These are phyloP conservation scores for Malbranchea zuffiana DNA, from an alignment of 2,329 filamentous ascomycete species.

Conservation along the genomic window DNA sequence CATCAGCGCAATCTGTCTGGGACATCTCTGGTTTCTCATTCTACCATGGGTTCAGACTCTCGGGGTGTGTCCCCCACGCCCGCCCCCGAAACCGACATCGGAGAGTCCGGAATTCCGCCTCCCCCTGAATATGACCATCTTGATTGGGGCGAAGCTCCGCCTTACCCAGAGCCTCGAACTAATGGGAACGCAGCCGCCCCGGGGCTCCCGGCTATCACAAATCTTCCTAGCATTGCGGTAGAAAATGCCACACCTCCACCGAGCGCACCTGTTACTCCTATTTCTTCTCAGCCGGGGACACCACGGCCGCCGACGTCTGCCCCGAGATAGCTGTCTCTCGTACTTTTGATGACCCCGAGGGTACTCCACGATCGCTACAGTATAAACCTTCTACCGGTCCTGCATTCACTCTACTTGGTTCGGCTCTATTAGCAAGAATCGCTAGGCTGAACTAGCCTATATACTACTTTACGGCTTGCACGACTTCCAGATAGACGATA, in stretches of 20 bases:
- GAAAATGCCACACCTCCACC: constrained; percentile 17
- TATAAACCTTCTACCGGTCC: too few species aligned
- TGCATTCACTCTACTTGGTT: too few species aligned
- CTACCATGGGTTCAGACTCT: constrained; percentile 24
- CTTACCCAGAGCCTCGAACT: constrained; percentile 20
- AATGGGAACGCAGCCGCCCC: constrained; percentile 1
- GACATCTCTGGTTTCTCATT: constrained; percentile 27
- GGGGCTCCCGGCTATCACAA: constrained; percentile 11
- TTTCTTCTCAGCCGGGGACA: too few species aligned
- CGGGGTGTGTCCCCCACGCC: constrained; percentile 19
- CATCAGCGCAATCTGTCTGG: constrained; percentile 24
- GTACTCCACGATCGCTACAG: too few species aligned
- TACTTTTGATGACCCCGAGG: too few species aligned
- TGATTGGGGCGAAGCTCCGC: constrained; percentile 35
- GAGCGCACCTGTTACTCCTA: constrained; percentile 17
- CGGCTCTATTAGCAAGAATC: too few species aligned
- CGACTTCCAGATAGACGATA: too few species aligned
- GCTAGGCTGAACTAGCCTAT: too few species aligned
- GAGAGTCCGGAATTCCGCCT: constrained; percentile 24
- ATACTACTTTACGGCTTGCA: too few species aligned
- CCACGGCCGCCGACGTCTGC: too few species aligned
- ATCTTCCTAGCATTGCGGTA: constrained; percentile 20
- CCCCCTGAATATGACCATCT: constrained; percentile 35
- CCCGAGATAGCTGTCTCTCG: too few species aligned
- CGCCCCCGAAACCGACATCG: constrained; percentile 28